A percentile compares a stretch with the other conserved stretches of the same genome.
These are phyloP conservation scores for Canna indica DNA, from an alignment of 176 grass and related monocot genomes.

Conservation along the genomic window DNA sequence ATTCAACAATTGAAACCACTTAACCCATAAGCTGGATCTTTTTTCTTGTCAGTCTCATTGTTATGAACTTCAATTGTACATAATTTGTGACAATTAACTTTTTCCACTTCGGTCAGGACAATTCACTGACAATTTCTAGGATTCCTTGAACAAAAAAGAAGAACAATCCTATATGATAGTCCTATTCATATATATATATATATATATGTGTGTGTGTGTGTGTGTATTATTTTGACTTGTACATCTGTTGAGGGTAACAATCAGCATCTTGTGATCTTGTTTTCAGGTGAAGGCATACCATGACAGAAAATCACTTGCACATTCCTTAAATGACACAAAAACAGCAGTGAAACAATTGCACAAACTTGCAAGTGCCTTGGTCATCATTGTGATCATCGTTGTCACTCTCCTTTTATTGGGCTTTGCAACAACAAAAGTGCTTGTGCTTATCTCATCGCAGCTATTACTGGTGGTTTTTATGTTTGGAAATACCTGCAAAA, in stretches of 20 bases:
- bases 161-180: not conserved
- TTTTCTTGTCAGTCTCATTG: too few relatives aligned
- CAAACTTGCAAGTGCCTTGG: constrained; percentile 54
- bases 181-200: not conserved
- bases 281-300: constrained; percentile 74
- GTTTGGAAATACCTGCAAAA: constrained; percentile 97
- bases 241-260: not conserved
- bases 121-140: too few relatives aligned
- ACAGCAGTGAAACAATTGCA: constrained; percentile 91
- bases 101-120: too few relatives aligned
- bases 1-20: too few relatives aligned
- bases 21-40: too few relatives aligned
- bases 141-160: not conserved
- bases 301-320: constrained; percentile 74
- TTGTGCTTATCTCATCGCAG: constrained; percentile 82
- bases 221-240: not conserved
- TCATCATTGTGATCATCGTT: constrained; percentile 50
- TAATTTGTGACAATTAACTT: too few relatives aligned
- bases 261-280: constrained; percentile 10
- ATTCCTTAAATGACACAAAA: constrained; percentile 96
- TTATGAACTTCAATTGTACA: too few relatives aligned
- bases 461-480: constrained; percentile 81
- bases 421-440: constrained; percentile 72
- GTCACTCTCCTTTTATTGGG: constrained; percentile 70
- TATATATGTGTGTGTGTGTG: too few relatives aligned